Evolutionary conservation across 2,329 filamentous ascomycete species (phyloP).

Genomic region (Tolypocladium nubicola): DNA sequence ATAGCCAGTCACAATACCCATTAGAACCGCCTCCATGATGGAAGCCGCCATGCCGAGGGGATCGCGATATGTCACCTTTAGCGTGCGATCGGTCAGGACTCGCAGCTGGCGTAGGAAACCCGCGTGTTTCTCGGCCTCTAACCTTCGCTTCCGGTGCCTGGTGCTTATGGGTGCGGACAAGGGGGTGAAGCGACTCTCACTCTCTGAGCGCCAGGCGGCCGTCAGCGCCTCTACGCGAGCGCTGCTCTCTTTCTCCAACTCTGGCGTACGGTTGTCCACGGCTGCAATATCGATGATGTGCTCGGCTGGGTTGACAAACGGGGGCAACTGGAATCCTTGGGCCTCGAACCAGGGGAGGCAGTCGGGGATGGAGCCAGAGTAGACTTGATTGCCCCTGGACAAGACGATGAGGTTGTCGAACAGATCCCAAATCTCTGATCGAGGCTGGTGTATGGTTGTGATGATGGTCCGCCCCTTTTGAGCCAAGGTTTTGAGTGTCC

Average conservation of each 20-base stretch:
- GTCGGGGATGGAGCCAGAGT: conserved; percentile 47
- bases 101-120: conserved; percentile 50
- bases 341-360: conserved; percentile 55
- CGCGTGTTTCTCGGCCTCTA: conserved; percentile 31
- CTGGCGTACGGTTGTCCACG: conserved; percentile 58
- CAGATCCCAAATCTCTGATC: conserved; percentile 69
- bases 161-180: conserved; percentile 5
- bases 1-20: conserved; percentile 64
- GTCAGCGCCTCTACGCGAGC: conserved; percentile 52
- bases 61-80: conserved; percentile 65
- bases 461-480: conserved; percentile 60
- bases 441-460: conserved; percentile 66
- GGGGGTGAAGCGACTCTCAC: conserved; percentile 13
- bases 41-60: conserved; percentile 65
- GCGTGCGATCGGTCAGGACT: conserved; percentile 58
- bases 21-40: conserved; percentile 56
- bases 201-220: conserved; percentile 43
- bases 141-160: conserved; percentile 7
- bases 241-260: conserved; percentile 50
- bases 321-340: conserved; percentile 50
- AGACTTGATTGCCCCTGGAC: conserved; percentile 57
- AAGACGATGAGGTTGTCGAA: conserved; percentile 65
- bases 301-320: conserved; percentile 70
- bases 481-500: conserved; percentile 58
- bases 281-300: conserved; percentile 66